Conservation (phyloP, 768 basidiomycete species). For the Crassisporium funariophilum region DNA sequence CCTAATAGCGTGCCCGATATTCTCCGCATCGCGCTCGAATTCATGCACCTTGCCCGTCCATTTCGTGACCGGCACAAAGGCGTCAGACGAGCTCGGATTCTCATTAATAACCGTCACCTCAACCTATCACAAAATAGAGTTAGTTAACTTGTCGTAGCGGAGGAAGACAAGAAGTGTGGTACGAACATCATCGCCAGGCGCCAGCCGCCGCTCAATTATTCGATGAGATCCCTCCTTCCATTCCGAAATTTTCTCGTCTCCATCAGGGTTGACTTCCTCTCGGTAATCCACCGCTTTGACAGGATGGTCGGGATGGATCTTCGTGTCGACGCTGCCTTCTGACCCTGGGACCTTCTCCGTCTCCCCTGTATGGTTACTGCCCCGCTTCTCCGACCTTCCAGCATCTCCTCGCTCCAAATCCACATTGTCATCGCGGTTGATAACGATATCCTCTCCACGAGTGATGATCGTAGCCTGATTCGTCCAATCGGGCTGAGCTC, state of each 20-base stretch:
- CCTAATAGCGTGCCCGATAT: constrained; percentile 22
- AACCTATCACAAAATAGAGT: constrained; percentile 40
- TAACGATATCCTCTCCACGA: background rate
- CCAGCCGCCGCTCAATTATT: constrained; percentile 27
- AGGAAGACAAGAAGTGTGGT: background rate
- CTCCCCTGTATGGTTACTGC: background rate
- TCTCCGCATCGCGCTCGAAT: constrained; percentile 21
- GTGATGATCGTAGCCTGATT: background rate
- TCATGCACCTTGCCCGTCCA: constrained; percentile 23
- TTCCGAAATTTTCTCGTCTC: constrained; percentile 19
- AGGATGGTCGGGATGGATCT: background rate
- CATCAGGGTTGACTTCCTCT: constrained; percentile 22
- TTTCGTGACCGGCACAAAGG: constrained; percentile 21
- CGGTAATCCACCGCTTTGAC: constrained; percentile 15
- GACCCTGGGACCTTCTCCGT: background rate
- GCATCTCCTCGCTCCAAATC: background rate
- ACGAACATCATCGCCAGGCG: constrained; percentile 33
- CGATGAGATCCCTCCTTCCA: constrained; percentile 30
- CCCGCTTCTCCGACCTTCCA: background rate
- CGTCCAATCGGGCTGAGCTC: constrained; percentile 2
- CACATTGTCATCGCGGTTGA: too few relatives aligned
- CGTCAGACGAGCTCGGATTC: constrained; percentile 16
- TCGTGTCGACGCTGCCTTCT: background rate
- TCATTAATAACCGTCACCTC: constrained; percentile 65
- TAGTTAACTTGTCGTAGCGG: background rate